Evolutionary conservation across 495 filamentous ascomycete genomes (phyloP).

Genomic region (Neurospora tetrasperma): DNA sequence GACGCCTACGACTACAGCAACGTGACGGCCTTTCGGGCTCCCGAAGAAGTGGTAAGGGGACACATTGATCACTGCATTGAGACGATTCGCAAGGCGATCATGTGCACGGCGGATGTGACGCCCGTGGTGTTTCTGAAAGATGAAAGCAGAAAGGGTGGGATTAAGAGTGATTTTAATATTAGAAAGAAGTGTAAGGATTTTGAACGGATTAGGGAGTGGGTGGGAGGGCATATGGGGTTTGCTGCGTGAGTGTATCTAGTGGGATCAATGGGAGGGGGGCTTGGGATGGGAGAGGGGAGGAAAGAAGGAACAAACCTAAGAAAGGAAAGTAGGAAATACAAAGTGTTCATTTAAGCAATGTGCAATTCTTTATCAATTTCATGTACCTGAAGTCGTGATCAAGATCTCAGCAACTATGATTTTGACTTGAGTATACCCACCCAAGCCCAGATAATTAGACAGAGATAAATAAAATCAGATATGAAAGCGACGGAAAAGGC

Average conservation of each 20-base stretch:
- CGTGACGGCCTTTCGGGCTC: not conserved
- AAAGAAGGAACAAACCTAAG: no score
- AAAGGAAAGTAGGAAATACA: no score
- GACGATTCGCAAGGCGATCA: not conserved
- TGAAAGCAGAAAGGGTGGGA: not conserved
- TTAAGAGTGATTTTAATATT: conserved; percentile 1
- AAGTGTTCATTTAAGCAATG: no score
- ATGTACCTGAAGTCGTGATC: no score
- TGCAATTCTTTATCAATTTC: no score
- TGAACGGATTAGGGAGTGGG: conserved; percentile 2
- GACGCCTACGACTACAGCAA: not conserved
- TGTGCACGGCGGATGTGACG: conserved; percentile 5
- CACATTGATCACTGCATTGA: conserved; percentile 4
- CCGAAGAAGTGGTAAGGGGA: not conserved
- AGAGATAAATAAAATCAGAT: no score
- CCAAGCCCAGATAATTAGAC: no score
- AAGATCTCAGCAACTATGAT: no score
- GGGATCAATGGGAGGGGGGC: no score
- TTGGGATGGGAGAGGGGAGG: no score
- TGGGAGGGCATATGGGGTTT: not conserved
- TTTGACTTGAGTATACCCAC: no score
- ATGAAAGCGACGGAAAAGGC: no score
- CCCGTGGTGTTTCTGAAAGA: not conserved
- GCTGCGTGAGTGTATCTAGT: not conserved
- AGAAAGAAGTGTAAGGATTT: conserved; percentile 1